Base-by-base conservation (phyloP, 78 protist species). In the Speleostelium caveatum region DNA sequence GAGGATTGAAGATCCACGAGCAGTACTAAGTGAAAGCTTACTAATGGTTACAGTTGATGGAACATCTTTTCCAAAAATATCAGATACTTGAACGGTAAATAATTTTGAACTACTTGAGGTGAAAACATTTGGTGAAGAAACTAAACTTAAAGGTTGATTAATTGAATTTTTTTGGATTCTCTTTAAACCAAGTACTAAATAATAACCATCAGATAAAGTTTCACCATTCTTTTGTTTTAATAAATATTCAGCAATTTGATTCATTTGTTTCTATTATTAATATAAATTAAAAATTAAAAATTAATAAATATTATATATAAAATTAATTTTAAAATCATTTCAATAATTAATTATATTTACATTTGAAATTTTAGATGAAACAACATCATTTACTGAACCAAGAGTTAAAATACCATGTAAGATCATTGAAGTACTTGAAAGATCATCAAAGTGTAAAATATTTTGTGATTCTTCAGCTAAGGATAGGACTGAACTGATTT, bases 161-260 rank as follows among this genome's bases (percentile, higher is more conserved):
- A 78, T 35, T 0, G 49, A 26, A 30, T 78, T 78, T 66, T 78
- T 78, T 62, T 62, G 75, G 53, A 60, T 45, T 68, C 42, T 53
- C 62, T 66, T 62, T n/a, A 78, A 41, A 45, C 74, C 87, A 49
- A 78, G 51, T 49, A 78, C 22, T 39, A 78, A 35, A 58, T 78
- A 41, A 39, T 66, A 78, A 1, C 75, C 74, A 12, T 78, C 75
- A 4, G 73, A 51, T 6, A 78, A 35, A 1, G 75, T 32, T 32
- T 65, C 61, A 12, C 36, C 41, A 22, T 42, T 45, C 55, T 62
- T 78, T 28, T 39, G 72, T 41, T 66, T 62, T 28, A 78, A 32
- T n/a, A 76, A 26, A 36, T 78, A 78, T 49, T 78, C 67, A 26
- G 60, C 73, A n/a, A 78, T 33, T 28, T 51, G 45, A 30, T 65